A percentile compares a stretch with the other conserved stretches of the same genome.
Evolutionary conservation across 805 yeast genomes (phyloP).

Genomic region (Kluyveromyces nonfermentans): DNA sequence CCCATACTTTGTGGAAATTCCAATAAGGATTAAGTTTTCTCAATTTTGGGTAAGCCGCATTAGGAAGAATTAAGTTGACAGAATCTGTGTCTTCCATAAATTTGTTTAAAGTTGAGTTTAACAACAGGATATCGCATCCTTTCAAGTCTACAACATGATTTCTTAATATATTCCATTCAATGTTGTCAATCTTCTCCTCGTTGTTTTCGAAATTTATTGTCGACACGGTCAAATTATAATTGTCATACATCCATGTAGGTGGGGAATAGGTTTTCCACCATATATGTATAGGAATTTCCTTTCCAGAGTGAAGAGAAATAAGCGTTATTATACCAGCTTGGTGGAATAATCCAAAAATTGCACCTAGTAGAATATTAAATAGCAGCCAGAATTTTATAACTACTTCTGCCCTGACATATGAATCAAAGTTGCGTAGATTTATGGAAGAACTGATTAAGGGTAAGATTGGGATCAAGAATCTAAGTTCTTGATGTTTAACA

Average conservation of each 20-base stretch:
- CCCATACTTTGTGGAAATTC: constrained; percentile 22
- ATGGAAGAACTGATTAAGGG: constrained; percentile 61
- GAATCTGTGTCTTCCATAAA: constrained; percentile 8
- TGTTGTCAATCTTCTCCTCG: constrained; percentile 15
- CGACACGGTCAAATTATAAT: constrained; percentile 15
- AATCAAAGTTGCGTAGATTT: constrained; percentile 31
- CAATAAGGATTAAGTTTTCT: constrained; percentile 8
- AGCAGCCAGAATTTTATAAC: constrained; percentile 40
- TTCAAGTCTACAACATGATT: constrained; percentile 36
- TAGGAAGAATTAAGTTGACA: constrained; percentile 14
- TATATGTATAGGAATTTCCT: constrained; percentile 36
- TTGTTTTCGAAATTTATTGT: constrained; percentile 16
- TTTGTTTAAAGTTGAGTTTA: constrained; percentile 17
- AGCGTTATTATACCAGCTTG: constrained; percentile 86
- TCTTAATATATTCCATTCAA: constrained; percentile 6
- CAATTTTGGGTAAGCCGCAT: constrained; percentile 17
- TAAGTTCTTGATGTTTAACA: constrained; percentile 88
- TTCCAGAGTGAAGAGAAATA: constrained; percentile 31
- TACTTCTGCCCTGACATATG: constrained; percentile 11
- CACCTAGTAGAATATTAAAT: constrained; percentile 51
- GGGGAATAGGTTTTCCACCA: constrained; percentile 97
- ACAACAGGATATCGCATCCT: constrained; percentile 32
- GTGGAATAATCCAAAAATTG: constrained; percentile 72
- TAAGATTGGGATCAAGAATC: constrained; percentile 71
- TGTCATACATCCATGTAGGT: constrained; percentile 69